phyloP scores from a whole-genome alignment of 116 monocot species.

The Cymodocea nodosa region DNA sequence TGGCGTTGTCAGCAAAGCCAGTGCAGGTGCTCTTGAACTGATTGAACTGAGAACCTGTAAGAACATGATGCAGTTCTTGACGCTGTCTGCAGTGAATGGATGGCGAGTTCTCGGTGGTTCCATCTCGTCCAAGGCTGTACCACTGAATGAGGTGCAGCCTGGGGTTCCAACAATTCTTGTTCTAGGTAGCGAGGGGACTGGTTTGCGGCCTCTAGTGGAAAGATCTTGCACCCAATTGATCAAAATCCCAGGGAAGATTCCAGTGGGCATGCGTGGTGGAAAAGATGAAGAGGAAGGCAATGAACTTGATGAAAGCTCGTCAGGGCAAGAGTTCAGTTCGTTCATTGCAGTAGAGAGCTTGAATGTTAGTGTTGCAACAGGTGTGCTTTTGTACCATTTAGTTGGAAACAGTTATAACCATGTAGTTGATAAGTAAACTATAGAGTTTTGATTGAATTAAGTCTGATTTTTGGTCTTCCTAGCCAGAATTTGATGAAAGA shows the following conservation, averaged over 20 bases:
- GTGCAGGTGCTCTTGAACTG: slow-evolving; percentile 87
- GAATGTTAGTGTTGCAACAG: slow-evolving; percentile 95
- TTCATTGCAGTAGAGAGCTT: slow-evolving; percentile 93
- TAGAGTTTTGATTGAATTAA: too few species aligned
- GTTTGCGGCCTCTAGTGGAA: slow-evolving; percentile 88
- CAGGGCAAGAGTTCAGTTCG: slow-evolving; percentile 24
- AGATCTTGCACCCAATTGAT: slow-evolving; percentile 68
- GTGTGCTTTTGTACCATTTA: slow-evolving; percentile 86
- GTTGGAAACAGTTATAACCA: slow-evolving; percentile 13
- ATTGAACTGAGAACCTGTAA: slow-evolving; percentile 77
- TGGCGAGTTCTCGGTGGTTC: slow-evolving; percentile 91
- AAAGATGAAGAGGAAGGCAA: slow-evolving; percentile 28
- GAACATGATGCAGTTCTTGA: slow-evolving; percentile 97
- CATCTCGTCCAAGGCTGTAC: slow-evolving; percentile 45
- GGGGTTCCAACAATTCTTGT: slow-evolving; percentile 73
- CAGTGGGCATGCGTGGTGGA: slow-evolving; percentile 5
- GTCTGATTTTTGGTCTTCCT: not conserved
- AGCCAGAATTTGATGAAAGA: not conserved
- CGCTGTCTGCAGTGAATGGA: slow-evolving; percentile 62
- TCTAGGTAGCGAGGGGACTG: slow-evolving; percentile 82
- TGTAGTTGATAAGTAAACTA: too few species aligned
- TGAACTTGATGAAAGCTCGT: slow-evolving; percentile 1
- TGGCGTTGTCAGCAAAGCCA: slow-evolving; percentile 96
- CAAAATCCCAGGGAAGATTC: slow-evolving; percentile 44
- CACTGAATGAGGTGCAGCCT: slow-evolving; percentile 44